Conservation (phyloP, 2,329 filamentous ascomycete genomes). For the Nothomitra cinnamomea region DNA sequence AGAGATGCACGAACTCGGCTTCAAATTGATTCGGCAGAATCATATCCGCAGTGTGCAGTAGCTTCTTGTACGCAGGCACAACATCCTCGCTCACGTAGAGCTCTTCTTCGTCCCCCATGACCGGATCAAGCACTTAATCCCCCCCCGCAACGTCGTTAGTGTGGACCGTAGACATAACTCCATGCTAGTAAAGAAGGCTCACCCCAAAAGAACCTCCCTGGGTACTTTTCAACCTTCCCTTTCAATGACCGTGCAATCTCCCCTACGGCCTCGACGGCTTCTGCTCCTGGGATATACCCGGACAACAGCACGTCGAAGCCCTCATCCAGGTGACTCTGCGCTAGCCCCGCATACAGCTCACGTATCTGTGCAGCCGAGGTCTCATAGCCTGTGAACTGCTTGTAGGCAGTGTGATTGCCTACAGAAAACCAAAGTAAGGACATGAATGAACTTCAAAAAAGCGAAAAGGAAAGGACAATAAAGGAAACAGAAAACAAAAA, state of each 20-base stretch:
- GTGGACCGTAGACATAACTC: not conserved
- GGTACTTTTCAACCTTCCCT: conserved; percentile 39
- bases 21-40: conserved; percentile 96
- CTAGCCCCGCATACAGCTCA: conserved; percentile 70
- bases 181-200: conserved; percentile 12
- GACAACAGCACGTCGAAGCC: conserved; percentile 90
- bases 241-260: conserved; percentile 68
- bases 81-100: conserved; percentile 87
- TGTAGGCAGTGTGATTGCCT: conserved; percentile 94
- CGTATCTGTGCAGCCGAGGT: conserved; percentile 68
- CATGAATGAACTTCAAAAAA: not conserved
- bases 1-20: conserved; percentile 53
- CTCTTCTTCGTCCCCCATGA: conserved; percentile 91
- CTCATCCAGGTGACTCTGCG: conserved; percentile 58
- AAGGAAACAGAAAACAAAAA: not conserved
- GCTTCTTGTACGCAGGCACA: conserved; percentile 71
- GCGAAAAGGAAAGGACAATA: not conserved
- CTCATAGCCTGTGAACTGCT: conserved; percentile 70
- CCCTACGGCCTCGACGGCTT: conserved; percentile 69
- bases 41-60: conserved; percentile 69
- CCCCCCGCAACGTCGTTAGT: not conserved
- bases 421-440: conserved; percentile 4
- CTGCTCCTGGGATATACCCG: conserved; percentile 81
- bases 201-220: conserved; percentile 82
- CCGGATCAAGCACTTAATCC: conserved; percentile 63